phyloP scores from a whole-genome alignment of 257 asterid species.

The Nicotiana obtusifolia region DNA sequence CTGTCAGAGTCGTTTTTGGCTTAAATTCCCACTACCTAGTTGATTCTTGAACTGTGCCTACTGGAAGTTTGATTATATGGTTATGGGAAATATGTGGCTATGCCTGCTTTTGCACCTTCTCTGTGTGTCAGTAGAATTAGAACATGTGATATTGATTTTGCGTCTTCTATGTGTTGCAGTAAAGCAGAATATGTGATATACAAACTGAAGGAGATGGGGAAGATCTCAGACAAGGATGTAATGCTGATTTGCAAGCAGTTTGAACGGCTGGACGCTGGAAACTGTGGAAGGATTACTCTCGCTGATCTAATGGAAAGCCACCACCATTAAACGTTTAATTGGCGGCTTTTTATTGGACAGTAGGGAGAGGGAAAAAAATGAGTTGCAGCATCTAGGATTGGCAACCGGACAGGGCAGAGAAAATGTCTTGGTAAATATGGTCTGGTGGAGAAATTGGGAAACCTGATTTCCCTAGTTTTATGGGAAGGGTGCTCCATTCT shows the following conservation, averaged over 20 bases:
- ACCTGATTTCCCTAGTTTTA: constrained; percentile 1
- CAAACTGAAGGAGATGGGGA: constrained; percentile 92
- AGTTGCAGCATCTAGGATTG: neutral
- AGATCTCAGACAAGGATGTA: constrained; percentile 68
- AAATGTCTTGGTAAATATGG: neutral
- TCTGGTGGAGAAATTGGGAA: neutral
- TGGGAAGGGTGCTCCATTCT: neutral
- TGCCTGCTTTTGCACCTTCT: neutral
- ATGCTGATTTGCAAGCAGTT: constrained; percentile 63
- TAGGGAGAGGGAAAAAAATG: neutral
- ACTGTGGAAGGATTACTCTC: constrained; percentile 83
- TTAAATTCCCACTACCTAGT: neutral
- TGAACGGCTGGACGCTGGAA: constrained; percentile 73
- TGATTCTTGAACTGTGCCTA: neutral
- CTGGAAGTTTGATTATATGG: neutral
- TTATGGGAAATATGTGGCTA: neutral
- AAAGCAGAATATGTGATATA: constrained; percentile 80
- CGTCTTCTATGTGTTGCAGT: constrained; percentile 36
- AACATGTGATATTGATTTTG: neutral
- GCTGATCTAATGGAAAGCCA: constrained; percentile 63
- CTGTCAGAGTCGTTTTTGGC: neutral
- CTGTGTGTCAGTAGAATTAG: neutral
- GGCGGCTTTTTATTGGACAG: neutral
- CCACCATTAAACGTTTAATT: neutral
- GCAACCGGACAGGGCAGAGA: neutral